Conservation (phyloP, 2,329 filamentous ascomycete genomes). For the Aspergillus nomiae region DNA sequence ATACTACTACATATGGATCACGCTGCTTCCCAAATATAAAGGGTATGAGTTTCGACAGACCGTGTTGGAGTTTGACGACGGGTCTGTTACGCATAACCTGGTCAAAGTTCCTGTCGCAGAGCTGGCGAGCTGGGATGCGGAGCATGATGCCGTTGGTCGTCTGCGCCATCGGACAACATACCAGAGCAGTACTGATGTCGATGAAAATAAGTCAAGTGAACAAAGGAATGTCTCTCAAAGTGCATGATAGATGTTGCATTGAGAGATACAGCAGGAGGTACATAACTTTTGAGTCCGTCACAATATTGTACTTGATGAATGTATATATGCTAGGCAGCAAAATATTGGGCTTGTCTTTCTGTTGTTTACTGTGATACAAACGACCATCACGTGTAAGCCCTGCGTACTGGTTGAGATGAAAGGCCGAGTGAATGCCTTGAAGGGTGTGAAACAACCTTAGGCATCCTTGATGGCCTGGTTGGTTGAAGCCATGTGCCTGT, state of each 20-base stretch:
- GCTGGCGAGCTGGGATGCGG: slow-evolving; percentile 59
- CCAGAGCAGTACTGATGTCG: neutral
- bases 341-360: neutral
- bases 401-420: neutral
- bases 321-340: neutral
- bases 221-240: neutral
- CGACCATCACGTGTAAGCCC: neutral
- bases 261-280: neutral
- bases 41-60: slow-evolving; percentile 60
- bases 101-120: slow-evolving; percentile 57
- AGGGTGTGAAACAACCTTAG: neutral
- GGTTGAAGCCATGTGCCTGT: neutral
- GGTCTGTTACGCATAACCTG: slow-evolving; percentile 52
- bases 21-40: slow-evolving; percentile 55
- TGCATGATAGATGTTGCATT: neutral
- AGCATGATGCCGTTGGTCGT: slow-evolving; percentile 54
- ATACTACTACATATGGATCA: slow-evolving; percentile 64
- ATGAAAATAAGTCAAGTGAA: neutral
- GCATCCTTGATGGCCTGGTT: neutral
- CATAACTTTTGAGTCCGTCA: neutral
- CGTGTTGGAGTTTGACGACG: slow-evolving; percentile 53
- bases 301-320: neutral
- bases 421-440: neutral
- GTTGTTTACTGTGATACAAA: neutral
- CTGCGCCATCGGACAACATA: slow-evolving; percentile 1